These are phyloP conservation scores for Inonotus obliquus DNA, from an alignment of 1,284 basidiomycete genomes.

Conservation along the genomic window DNA sequence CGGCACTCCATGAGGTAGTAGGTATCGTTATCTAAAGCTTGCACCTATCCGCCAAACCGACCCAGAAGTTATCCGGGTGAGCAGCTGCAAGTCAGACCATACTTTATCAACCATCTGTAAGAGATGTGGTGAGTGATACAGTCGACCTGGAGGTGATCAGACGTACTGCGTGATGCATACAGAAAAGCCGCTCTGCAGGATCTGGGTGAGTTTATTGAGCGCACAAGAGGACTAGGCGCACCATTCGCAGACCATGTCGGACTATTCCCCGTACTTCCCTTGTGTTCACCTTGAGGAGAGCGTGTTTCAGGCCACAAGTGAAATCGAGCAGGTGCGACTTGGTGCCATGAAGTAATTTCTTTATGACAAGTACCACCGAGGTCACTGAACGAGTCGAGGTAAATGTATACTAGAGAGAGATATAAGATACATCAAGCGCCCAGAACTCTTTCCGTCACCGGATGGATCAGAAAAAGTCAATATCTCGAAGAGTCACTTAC, in stretches of 20 bases:
- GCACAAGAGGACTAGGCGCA: constrained; percentile 12
- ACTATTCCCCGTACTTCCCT: constrained; percentile 21
- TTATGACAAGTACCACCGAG: constrained; percentile 26
- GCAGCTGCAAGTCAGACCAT: constrained; percentile 37
- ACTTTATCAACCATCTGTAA: constrained; percentile 37
- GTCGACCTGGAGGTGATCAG: background rate
- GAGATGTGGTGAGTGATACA: background rate
- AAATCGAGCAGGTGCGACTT: too few species aligned
- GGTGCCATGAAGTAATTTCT: too few species aligned
- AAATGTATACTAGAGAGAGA: background rate
- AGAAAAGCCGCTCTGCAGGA: constrained; percentile 33
- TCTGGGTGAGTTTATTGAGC: background rate
- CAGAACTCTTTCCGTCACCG: background rate
- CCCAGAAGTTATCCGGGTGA: constrained; percentile 26
- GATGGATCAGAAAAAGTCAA: too few species aligned
- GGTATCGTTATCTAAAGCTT: constrained; percentile 25
- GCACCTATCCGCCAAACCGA: constrained; percentile 31
- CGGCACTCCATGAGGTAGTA: constrained; percentile 27
- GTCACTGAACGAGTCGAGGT: constrained; percentile 21
- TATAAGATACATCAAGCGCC: background rate
- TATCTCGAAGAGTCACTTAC: too few species aligned
- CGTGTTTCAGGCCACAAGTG: too few species aligned
- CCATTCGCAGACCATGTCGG: constrained; percentile 30
- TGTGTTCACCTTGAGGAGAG: constrained; percentile 25
- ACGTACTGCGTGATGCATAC: constrained; percentile 35